A percentile compares a stretch with the other conserved stretches of the same genome.
phyloP scores from a whole-genome alignment of 345 rosid species.

The Fremontodendron californicum region DNA sequence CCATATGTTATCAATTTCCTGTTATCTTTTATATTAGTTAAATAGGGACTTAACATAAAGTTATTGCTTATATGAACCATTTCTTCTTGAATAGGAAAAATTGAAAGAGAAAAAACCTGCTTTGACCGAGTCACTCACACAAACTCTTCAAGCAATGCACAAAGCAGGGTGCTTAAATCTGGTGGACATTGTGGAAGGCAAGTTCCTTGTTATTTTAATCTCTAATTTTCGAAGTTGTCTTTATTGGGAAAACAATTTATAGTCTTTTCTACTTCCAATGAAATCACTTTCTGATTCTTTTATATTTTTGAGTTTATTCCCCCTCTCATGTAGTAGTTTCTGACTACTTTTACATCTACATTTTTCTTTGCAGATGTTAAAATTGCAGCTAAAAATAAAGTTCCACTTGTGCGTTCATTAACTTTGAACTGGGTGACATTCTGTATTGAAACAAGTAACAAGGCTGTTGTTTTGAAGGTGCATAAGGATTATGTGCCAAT shows the following conservation, averaged over 20 bases:
- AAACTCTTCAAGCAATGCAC: constrained; percentile 89
- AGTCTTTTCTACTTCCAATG: neutral
- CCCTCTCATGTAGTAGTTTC: neutral
- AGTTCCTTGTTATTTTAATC: constrained; percentile 25
- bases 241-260: neutral
- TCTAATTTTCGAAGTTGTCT: neutral
- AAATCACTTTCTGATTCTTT: neutral
- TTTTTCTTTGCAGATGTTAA: constrained; percentile 58
- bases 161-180: constrained; percentile 91
- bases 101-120: constrained; percentile 96
- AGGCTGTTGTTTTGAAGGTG: constrained; percentile 80
- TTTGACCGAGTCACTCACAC: constrained; percentile 64
- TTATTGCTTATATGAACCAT: constrained; percentile 17
- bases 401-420: constrained; percentile 96
- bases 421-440: constrained; percentile 94
- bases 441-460: constrained; percentile 92
- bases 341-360: neutral
- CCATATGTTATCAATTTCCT: neutral
- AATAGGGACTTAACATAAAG: constrained; percentile 1
- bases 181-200: constrained; percentile 89
- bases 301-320: neutral
- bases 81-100: constrained; percentile 70
- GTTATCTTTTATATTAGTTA: neutral
- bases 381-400: constrained; percentile 88
- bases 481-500: constrained; percentile 96